Evolutionary conservation across 805 yeast species (phyloP).

Genomic region (Lipomyces anomalus): DNA sequence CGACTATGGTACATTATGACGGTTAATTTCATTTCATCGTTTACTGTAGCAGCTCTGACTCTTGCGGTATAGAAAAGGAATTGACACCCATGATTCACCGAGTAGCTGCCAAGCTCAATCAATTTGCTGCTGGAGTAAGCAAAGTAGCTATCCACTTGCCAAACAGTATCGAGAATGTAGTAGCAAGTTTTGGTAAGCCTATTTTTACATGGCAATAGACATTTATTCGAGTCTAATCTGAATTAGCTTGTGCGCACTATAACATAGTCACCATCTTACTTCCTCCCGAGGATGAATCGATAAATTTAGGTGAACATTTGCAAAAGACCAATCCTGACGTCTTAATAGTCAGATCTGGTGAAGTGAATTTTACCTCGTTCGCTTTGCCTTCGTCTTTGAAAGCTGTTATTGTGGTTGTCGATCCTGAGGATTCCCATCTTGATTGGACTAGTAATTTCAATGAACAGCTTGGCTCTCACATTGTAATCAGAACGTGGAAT

Average conservation of each 20-base stretch:
- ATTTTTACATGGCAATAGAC: too few relatives aligned
- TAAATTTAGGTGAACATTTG: slow-evolving; percentile 8
- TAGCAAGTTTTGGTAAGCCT: slow-evolving; percentile 5
- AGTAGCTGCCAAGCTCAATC: slow-evolving; percentile 5
- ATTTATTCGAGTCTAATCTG: slow-evolving; percentile 14
- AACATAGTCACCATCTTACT: slow-evolving; percentile 16
- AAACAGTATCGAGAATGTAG: background rate
- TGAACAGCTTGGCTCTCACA: slow-evolving; percentile 1
- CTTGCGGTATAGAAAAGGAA: slow-evolving; percentile 4
- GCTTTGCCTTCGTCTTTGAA: slow-evolving; percentile 12
- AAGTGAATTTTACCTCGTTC: slow-evolving; percentile 12
- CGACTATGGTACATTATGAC: slow-evolving; percentile 11
- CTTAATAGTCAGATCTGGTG: slow-evolving; percentile 18
- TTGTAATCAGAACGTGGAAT: slow-evolving; percentile 6
- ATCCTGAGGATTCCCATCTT: slow-evolving; percentile 1
- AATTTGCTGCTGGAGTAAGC: background rate
- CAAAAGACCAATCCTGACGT: slow-evolving; percentile 19
- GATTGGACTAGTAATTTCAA: slow-evolving; percentile 16
- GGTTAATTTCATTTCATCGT: slow-evolving; percentile 7
- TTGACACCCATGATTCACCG: slow-evolving; percentile 4
- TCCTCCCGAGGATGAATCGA: slow-evolving; percentile 7
- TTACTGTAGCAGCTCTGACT: slow-evolving; percentile 7
- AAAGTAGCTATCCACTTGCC: background rate
- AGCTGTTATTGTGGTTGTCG: slow-evolving; percentile 8
- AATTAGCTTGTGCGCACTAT: slow-evolving; percentile 15